These are phyloP conservation scores for Urtica urens DNA, from an alignment of 306 rosid species.

Conservation along the genomic window DNA sequence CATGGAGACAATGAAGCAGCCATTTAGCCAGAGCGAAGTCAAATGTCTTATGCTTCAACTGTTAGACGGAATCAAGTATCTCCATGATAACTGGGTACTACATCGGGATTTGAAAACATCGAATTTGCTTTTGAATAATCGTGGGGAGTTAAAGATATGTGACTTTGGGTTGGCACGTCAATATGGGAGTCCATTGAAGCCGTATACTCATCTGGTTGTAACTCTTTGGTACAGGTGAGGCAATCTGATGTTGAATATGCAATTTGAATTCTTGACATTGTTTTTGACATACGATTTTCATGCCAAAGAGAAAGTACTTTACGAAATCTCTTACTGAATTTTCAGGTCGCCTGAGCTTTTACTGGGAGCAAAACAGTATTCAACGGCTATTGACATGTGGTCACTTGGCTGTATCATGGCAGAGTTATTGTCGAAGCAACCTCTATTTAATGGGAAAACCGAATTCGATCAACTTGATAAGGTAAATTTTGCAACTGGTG, in stretches of 20 bases:
- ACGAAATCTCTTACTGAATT: constrained; percentile 15
- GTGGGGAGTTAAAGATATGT: constrained; percentile 95
- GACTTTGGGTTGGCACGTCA: constrained; percentile 99
- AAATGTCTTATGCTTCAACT: constrained; percentile 96
- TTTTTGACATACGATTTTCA: not conserved
- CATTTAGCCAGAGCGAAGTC: constrained; percentile 98
- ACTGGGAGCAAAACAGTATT: constrained; percentile 73
- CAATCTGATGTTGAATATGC: too few species aligned
- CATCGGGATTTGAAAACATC: constrained; percentile 98
- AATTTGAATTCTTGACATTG: not conserved
- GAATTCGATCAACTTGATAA: constrained; percentile 98
- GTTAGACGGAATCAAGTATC: constrained; percentile 89
- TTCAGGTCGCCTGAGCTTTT: constrained; percentile 96
- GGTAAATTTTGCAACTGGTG: constrained; percentile 27
- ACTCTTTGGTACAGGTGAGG: constrained; percentile 97
- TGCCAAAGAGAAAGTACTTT: not conserved
- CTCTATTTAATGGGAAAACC: constrained; percentile 83
- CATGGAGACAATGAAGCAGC: constrained; percentile 97
- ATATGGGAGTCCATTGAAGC: constrained; percentile 96
- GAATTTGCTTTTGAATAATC: constrained; percentile 79
- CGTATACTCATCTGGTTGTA: constrained; percentile 95
- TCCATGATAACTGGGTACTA: constrained; percentile 99
- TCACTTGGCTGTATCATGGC: constrained; percentile 99
- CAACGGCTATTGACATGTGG: constrained; percentile 98
- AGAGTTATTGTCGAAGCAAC: constrained; percentile 84